Evolutionary conservation across 2,329 filamentous ascomycete genomes (phyloP).

Genomic region (Xylaria sp.): DNA sequence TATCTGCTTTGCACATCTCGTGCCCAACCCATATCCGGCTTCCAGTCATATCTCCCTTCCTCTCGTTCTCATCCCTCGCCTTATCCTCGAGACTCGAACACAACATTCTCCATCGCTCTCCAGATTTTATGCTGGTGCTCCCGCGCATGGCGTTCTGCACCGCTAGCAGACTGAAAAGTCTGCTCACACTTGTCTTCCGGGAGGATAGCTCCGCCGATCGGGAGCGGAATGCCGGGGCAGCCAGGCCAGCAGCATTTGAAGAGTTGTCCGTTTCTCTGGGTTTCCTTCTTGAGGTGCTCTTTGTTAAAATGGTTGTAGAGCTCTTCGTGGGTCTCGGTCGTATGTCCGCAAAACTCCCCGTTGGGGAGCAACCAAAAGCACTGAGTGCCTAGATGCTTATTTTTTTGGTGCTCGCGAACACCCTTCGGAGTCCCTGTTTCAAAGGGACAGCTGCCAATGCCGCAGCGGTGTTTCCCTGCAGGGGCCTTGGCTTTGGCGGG

Average conservation of each 20-base stretch:
- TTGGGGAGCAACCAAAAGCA: background rate
- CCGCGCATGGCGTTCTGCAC: conserved; percentile 8
- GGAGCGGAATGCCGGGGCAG: background rate
- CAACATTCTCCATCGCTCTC: background rate
- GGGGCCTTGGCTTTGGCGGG: no score
- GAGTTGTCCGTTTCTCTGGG: background rate
- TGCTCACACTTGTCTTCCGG: background rate
- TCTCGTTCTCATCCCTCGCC: no score
- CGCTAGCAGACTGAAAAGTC: background rate
- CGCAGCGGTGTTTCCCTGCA: background rate
- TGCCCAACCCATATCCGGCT: no score
- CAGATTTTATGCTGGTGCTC: conserved; percentile 20
- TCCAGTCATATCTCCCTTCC: no score
- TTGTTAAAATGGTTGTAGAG: conserved; percentile 12
- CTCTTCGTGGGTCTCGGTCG: background rate
- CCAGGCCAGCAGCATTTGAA: conserved; percentile 3
- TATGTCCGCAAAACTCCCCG: background rate
- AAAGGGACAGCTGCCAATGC: background rate
- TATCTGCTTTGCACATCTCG: no score
- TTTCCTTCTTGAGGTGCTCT: background rate
- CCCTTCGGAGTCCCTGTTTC: background rate
- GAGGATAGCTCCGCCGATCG: background rate
- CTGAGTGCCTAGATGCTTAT: background rate
- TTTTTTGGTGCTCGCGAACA: background rate
- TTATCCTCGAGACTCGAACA: no score